Evolutionary conservation across 805 yeast genomes (phyloP), one percentile per base, ranked within the genome.

Genomic region (Hanseniaspora osmophila): DNA sequence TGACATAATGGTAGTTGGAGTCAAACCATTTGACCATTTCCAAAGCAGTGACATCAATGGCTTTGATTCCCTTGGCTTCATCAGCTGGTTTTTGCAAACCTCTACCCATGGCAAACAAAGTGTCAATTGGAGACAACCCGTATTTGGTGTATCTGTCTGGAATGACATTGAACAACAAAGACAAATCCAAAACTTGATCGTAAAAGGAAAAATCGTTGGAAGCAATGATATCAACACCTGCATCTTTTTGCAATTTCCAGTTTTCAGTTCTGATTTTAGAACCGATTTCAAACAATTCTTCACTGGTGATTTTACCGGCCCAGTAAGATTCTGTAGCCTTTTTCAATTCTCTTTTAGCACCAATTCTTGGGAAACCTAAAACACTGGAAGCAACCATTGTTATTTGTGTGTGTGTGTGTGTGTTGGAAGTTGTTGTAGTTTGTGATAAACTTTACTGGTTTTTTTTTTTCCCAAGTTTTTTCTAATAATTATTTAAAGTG

Each of bases 1-100:
- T 85, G 63, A 92, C 97, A 69, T 92, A 92, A 73, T 92, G 98
- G 85, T 92, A 92, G 86, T 92, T 92, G 54, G 96, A 84, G 72
- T 92, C 98, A 61, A 92, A 92, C 98, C 98, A 92, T 77, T 92
- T 92, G 59, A 92, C 98, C 98, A 92, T 92, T 78, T 92, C 95
- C 66, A 86, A 77, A 60, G 98, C 98, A 52, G 97, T 90, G 51
- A 92, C 98, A 69, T 92, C 98, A 58, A 92, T 95, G 57, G 94
- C 95, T 59, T 81, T 76, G 18, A 16, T 15, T 5, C 16, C 16
- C 51, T 78, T 66, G 55, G 87, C 64, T 58, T 82, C 94, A 55
- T 94, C 83, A 55, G 94, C 95, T 70, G 83, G 80, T 74, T 92
- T 85, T 76, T 92, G 98, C 68, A 92, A 77, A 80, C 98, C 98